Conservation (phyloP, 345 rosid species). For the Durio zibethinus region DNA sequence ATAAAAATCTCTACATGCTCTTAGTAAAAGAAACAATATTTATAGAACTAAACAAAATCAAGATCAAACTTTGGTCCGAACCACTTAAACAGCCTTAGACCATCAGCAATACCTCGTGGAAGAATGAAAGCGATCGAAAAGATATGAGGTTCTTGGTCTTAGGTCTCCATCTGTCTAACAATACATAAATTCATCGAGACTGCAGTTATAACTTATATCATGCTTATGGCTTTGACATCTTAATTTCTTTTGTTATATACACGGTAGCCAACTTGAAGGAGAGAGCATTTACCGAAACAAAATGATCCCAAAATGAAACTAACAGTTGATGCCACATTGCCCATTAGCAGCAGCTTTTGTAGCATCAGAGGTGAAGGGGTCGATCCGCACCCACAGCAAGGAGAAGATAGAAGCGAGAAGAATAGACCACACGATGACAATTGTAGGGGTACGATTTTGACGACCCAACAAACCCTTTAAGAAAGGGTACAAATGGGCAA, state of each 20-base stretch:
- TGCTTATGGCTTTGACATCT: neutral
- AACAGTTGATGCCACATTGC: slow-evolving; percentile 74
- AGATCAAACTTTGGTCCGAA: slow-evolving; percentile 1
- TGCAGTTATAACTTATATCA: neutral
- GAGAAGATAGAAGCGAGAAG: slow-evolving; percentile 98
- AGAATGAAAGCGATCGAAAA: neutral
- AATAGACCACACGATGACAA: slow-evolving; percentile 96
- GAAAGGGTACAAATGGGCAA: slow-evolving; percentile 97
- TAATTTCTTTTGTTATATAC: slow-evolving; percentile 26
- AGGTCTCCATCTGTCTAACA: neutral
- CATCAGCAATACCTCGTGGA: neutral
- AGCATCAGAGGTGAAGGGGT: slow-evolving; percentile 65
- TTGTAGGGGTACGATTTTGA: slow-evolving; percentile 94
- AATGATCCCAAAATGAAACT: neutral
- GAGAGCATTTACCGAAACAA: neutral
- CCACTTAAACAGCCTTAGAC: neutral
- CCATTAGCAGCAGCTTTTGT: slow-evolving; percentile 49
- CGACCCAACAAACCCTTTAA: slow-evolving; percentile 95
- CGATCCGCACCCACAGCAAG: slow-evolving; percentile 95
- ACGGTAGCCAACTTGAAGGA: slow-evolving; percentile 10
- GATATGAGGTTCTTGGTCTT: neutral
- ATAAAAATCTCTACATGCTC: neutral
- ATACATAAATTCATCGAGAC: neutral
- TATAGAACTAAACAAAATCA: neutral
- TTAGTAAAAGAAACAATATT: neutral